Conservation (phyloP, 805 yeast species). For the Scheffersomyces lignosus region DNA sequence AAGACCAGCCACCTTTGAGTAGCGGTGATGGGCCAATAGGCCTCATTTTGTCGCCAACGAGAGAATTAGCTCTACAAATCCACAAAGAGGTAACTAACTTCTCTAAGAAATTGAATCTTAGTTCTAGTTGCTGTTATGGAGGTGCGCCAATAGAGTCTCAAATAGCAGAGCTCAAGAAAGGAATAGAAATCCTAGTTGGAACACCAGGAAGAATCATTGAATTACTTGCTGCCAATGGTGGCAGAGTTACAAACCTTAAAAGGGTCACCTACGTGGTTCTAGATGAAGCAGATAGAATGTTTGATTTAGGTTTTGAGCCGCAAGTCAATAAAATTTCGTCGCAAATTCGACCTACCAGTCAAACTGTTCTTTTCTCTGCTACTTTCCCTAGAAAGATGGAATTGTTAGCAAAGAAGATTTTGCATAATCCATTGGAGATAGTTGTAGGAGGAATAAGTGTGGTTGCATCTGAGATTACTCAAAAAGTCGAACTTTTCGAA, state of each 20-base stretch:
- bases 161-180: constrained; percentile 74
- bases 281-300: constrained; percentile 96
- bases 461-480: constrained; percentile 79
- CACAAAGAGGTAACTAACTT: constrained; percentile 64
- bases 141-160: constrained; percentile 83
- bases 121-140: constrained; percentile 83
- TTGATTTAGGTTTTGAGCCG: constrained; percentile 96
- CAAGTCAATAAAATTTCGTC: constrained; percentile 81
- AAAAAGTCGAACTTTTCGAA: constrained; percentile 61
- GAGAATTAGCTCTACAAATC: constrained; percentile 89
- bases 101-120: constrained; percentile 46
- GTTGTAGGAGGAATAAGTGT: constrained; percentile 77
- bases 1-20: constrained; percentile 60
- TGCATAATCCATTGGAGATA: constrained; percentile 69
- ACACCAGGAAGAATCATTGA: constrained; percentile 97
- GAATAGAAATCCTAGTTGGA: constrained; percentile 80
- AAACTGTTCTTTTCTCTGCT: constrained; percentile 89
- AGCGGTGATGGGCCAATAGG: constrained; percentile 70
- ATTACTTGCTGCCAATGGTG: constrained; percentile 77
- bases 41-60: constrained; percentile 81
- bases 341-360: constrained; percentile 80
- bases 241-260: constrained; percentile 66
- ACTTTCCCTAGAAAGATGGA: constrained; percentile 87
- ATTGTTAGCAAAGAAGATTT: constrained; percentile 62
- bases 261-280: constrained; percentile 80